phyloP scores from a whole-genome alignment of 2,329 filamentous ascomycete species.

The Emmonsiellopsis sp. region DNA sequence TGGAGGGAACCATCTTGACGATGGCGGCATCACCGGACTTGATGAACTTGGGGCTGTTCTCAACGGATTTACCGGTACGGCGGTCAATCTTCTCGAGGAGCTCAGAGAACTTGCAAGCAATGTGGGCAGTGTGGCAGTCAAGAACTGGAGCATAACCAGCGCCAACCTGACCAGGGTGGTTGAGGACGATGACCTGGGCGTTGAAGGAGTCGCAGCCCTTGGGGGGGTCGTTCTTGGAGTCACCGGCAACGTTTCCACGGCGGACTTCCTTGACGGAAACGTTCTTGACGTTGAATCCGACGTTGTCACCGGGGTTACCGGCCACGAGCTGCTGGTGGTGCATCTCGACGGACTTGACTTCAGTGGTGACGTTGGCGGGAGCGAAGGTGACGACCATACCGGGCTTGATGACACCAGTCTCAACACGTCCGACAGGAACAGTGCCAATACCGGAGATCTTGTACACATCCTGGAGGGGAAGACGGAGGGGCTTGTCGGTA shows the following conservation, averaged over 20 bases:
- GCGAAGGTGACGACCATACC: constrained; percentile 90
- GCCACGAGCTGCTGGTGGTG: constrained; percentile 97
- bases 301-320: constrained; percentile 98
- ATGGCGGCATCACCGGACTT: constrained; percentile 99
- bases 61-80: constrained; percentile 97
- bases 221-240: constrained; percentile 99
- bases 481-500: constrained; percentile 98
- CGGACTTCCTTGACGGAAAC: constrained; percentile 99
- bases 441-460: constrained; percentile 99
- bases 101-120: constrained; percentile 99
- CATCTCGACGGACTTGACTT: constrained; percentile 99
- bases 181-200: constrained; percentile 99
- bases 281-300: constrained; percentile 99
- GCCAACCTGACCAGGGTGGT: constrained; percentile 99
- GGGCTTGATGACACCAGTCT: constrained; percentile 92
- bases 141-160: constrained; percentile 98
- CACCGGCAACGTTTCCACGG: constrained; percentile 99
- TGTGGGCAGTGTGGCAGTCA: constrained; percentile 99
- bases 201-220: constrained; percentile 86
- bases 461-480: constrained; percentile 99
- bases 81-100: constrained; percentile 99
- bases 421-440: constrained; percentile 99
- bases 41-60: constrained; percentile 95
- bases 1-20: constrained; percentile 99
- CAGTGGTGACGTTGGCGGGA: constrained; percentile 97